These are phyloP conservation scores for Allomyces arbusculus DNA, from an alignment of 192 early-diverging fungal species.

Conservation along the genomic window DNA sequence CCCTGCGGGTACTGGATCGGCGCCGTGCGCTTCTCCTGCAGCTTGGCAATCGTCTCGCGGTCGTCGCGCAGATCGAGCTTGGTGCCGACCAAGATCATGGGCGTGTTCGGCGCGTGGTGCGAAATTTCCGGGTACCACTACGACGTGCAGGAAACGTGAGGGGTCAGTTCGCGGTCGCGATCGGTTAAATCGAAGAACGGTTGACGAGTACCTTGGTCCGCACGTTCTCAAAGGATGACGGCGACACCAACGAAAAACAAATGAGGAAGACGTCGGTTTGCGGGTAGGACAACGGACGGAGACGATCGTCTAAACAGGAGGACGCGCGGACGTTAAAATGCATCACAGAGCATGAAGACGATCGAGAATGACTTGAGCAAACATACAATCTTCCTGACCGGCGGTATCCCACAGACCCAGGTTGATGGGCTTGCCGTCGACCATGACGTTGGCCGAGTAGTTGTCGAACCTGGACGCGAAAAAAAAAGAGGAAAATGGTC, in stretches of 20 bases:
- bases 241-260: constrained; percentile 91
- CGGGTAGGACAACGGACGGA: constrained; percentile 91
- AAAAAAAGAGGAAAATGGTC: background rate
- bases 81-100: constrained; percentile 83
- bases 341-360: too few relatives aligned
- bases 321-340: too few relatives aligned
- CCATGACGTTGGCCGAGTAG: constrained; percentile 98
- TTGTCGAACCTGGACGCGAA: constrained; percentile 63
- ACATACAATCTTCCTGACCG: constrained; percentile 76
- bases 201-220: constrained; percentile 54
- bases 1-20: constrained; percentile 81
- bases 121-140: constrained; percentile 88
- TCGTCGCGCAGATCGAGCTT: constrained; percentile 97
- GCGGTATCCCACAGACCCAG: constrained; percentile 97
- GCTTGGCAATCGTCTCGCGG: constrained; percentile 66
- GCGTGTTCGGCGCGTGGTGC: constrained; percentile 87
- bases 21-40: constrained; percentile 62
- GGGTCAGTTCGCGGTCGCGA: constrained; percentile 2
- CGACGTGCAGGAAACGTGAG: background rate
- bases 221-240: constrained; percentile 93
- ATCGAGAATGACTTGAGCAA: background rate
- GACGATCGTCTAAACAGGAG: constrained; percentile 44
- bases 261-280: constrained; percentile 97
- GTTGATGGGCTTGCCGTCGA: constrained; percentile 96
- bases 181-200: background rate